phyloP scores from a whole-genome alignment of 768 basidiomycete species.

The Rhizopogon roseolus region DNA sequence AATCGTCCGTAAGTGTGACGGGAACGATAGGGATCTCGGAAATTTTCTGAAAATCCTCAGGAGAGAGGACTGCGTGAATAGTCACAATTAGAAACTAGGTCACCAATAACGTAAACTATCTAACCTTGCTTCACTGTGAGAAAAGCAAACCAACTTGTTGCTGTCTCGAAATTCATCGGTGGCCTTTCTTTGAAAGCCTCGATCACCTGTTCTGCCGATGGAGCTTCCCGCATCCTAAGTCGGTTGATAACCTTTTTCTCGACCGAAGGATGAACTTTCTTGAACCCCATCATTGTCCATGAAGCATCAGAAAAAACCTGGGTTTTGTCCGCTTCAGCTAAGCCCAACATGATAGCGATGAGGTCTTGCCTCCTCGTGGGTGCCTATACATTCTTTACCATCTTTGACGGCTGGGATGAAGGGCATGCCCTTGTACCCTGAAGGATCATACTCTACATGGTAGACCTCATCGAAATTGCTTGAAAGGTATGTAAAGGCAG shows the following conservation, averaged over 20 bases:
- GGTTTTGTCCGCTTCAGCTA: background rate
- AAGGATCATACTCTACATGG: constrained; percentile 41
- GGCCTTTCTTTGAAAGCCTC: constrained; percentile 47
- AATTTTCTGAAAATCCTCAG: constrained; percentile 46
- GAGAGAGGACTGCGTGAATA: constrained; percentile 45
- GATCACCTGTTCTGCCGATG: constrained; percentile 53
- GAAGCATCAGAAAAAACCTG: constrained; percentile 64
- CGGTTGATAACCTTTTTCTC: constrained; percentile 45
- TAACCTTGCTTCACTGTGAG: constrained; percentile 55
- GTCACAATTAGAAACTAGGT: background rate
- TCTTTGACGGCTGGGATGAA: constrained; percentile 71
- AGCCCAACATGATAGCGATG: background rate
- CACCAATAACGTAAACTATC: background rate
- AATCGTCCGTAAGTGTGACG: constrained; percentile 16
- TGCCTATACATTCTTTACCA: constrained; percentile 45
- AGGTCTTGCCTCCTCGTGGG: constrained; percentile 55
- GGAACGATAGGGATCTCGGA: constrained; percentile 63
- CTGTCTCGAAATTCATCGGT: constrained; percentile 44
- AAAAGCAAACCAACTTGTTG: constrained; percentile 56
- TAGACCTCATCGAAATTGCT: constrained; percentile 61
- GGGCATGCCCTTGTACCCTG: constrained; percentile 45
- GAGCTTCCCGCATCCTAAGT: constrained; percentile 62
- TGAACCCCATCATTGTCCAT: constrained; percentile 69
- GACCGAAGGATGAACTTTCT: constrained; percentile 50
- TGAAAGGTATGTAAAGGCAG: constrained; percentile 75